phyloP scores from a whole-genome alignment of 176 grass and related monocot genomes.

The Themeda triandra region DNA sequence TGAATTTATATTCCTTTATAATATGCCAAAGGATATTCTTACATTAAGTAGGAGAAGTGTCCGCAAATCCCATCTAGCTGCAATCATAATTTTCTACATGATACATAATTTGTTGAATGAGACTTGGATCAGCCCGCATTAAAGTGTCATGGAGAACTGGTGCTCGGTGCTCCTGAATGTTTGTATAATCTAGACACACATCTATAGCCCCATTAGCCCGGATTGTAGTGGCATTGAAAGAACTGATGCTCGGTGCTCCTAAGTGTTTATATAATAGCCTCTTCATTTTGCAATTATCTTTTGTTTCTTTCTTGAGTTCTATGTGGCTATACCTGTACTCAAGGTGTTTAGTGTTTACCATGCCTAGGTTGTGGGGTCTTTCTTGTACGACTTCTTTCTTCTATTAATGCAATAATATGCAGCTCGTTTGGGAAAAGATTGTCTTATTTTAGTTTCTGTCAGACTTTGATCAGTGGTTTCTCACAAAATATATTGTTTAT shows the following conservation, averaged over 20 bases:
- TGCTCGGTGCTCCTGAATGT: background rate
- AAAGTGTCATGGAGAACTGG: background rate
- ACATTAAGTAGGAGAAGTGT: background rate
- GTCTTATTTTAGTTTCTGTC: background rate
- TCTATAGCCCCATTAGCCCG: background rate
- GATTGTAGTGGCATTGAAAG: background rate
- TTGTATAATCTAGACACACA: background rate
- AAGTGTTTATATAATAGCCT: background rate
- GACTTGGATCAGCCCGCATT: background rate
- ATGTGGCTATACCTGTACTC: background rate
- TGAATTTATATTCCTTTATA: background rate
- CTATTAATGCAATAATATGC: background rate
- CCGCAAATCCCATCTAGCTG: background rate
- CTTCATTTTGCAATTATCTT: background rate
- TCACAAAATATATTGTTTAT: background rate
- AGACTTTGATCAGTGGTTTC: background rate
- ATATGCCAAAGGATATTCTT: background rate
- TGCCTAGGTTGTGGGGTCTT: background rate
- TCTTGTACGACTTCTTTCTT: background rate
- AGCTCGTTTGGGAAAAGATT: background rate
- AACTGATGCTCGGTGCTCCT: background rate
- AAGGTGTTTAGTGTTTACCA: background rate
- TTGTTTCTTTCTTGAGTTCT: background rate
- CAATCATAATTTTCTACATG: background rate
- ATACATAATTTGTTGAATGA: conserved; percentile 13